Base-by-base conservation (phyloP, 768 basidiomycete species). In the Gyrodon lividus region DNA sequence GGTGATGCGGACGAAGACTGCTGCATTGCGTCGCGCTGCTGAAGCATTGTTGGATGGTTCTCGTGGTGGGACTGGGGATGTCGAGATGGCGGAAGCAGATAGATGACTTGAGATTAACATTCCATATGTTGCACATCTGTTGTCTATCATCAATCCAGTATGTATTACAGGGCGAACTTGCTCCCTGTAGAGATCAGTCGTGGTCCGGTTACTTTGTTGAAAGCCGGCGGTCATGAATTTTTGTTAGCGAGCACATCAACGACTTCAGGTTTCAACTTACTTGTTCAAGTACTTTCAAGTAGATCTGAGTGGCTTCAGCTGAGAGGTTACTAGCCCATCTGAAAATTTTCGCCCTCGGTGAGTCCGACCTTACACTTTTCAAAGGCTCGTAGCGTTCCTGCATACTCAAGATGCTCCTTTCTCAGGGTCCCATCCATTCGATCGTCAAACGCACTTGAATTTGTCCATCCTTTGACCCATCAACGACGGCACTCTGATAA, bases 1-100 rank as follows among this genome's bases (percentile, higher is more conserved):
- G 23, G 85, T 97, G 40, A 86, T 98, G 82, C 77, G 92, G 40
- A 77, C 76, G 33, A 98, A 98, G 66, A 80, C 97, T 16, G 70
- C 74, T 3, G 72, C 70, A 5, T 74, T 91, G 16, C 75, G 77
- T 37, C 69, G 71, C 13, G 87, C 86, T 0, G 84, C 83, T 2
- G 77, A 83, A 64, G 77, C 73, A 6, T 69, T 91, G 9, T 70
- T 80, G 20, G 72, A 75, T 24, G 74, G 77, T 44, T 58, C 62
- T 20, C 54, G 61, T 23, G 69, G 56, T 41, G 34, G 75, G 34
- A 73, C 72, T 40, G 74, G 60, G 26, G 84, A 86, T 59, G 73
- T 82, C 16, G 73, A 77, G 40, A 87, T 87, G 85, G 71, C 61
- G 22, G 75, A 76, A 43, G 56, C n/a, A n/a, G 58, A 46, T 74